These are phyloP conservation scores for Mycena kentingensis DNA, from an alignment of 768 basidiomycete genomes.

Conservation along the genomic window DNA sequence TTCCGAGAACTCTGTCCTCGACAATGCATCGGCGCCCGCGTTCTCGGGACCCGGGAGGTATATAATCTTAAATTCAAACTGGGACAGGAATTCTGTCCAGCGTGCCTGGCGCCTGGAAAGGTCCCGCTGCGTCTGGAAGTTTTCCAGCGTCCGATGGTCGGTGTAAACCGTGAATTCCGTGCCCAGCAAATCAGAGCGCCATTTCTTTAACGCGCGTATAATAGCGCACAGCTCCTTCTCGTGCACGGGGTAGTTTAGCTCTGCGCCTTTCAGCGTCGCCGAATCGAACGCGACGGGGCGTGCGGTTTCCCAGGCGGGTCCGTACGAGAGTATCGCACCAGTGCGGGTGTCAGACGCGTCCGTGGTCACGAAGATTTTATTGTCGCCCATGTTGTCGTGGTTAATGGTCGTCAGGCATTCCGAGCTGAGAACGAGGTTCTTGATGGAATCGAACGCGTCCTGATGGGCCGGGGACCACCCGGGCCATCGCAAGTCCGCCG, in stretches of 20 bases:
- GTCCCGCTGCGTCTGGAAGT: conserved; percentile 29
- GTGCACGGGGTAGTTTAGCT: conserved; percentile 35
- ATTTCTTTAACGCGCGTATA: conserved; percentile 25
- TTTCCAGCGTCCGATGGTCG: conserved; percentile 36
- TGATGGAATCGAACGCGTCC: conserved; percentile 31
- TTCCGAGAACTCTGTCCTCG: conserved; percentile 10
- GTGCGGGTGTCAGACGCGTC: conserved; percentile 32
- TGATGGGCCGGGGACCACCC: conserved; percentile 27
- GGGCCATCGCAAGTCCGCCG: not conserved
- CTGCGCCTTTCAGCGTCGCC: conserved; percentile 23
- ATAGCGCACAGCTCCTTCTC: conserved; percentile 38
- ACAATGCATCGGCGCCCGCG: conserved; percentile 33
- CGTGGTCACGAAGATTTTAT: conserved; percentile 34
- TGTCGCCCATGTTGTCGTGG: conserved; percentile 30
- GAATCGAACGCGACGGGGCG: conserved; percentile 35
- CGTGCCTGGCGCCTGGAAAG: conserved; percentile 28
- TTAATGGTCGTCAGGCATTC: conserved; percentile 34
- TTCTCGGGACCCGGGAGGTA: conserved; percentile 35
- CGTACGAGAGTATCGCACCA: conserved; percentile 30
- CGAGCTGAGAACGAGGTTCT: conserved; percentile 27
- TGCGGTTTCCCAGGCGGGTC: conserved; percentile 27
- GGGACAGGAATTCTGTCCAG: conserved; percentile 32
- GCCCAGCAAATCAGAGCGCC: conserved; percentile 22
- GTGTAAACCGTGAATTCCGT: conserved; percentile 28
- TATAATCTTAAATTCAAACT: conserved; percentile 31